A percentile compares a stretch with the other conserved stretches of the same genome.
phyloP scores from a whole-genome alignment of 768 basidiomycete species.

The Nidula microcarpa region DNA sequence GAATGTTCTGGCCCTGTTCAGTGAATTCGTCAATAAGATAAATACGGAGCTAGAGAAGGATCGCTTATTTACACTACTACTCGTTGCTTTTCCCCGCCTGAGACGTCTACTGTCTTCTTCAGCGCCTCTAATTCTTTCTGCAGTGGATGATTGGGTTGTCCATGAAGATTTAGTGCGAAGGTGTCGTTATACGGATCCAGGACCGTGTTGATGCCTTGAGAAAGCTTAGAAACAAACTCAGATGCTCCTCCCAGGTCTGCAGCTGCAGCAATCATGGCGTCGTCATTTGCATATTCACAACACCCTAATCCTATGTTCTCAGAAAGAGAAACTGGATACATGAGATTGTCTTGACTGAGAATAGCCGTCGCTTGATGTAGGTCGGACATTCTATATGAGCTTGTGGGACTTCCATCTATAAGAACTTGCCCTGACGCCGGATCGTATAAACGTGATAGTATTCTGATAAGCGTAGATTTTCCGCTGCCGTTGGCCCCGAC shows the following conservation, averaged over 20 bases:
- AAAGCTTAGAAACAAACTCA: conserved; percentile 34
- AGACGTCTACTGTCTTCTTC: conserved; percentile 23
- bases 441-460: conserved; percentile 48
- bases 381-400: conserved; percentile 30
- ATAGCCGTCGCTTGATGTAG: conserved; percentile 42
- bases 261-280: conserved; percentile 22
- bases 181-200: conserved; percentile 26
- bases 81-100: conserved; percentile 48
- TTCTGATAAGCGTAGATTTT: conserved; percentile 49
- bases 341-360: conserved; percentile 44
- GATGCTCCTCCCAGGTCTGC: conserved; percentile 35
- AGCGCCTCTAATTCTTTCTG: conserved; percentile 17
- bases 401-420: conserved; percentile 37
- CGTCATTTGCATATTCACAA: conserved; percentile 10
- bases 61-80: conserved; percentile 39
- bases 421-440: conserved; percentile 37
- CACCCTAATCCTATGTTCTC: conserved; percentile 36
- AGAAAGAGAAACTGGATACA: conserved; percentile 44
- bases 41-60: too few species aligned
- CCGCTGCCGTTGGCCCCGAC: conserved; percentile 58
- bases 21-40: too few species aligned
- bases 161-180: conserved; percentile 23
- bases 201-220: conserved; percentile 34
- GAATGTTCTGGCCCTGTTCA: conserved; percentile 42
- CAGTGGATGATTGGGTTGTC: conserved; percentile 24